Evolutionary conservation across 2,329 filamentous ascomycete genomes (phyloP).

Genomic region (Venturia asperata): DNA sequence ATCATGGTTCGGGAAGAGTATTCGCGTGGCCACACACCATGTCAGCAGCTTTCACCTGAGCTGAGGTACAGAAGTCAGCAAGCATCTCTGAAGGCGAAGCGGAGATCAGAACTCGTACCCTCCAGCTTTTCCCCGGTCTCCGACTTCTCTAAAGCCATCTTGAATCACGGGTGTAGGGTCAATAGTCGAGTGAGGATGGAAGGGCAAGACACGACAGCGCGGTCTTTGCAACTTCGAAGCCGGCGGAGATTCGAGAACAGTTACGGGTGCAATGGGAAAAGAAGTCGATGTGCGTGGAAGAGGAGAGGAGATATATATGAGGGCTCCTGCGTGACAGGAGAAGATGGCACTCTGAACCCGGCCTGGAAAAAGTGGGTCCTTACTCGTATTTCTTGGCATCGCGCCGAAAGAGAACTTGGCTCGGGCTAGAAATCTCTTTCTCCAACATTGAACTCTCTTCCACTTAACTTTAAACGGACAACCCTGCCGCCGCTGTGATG

Average conservation of each 20-base stretch:
- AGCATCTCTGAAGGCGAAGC: constrained; percentile 18
- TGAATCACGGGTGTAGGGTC: neutral
- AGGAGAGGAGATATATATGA: neutral
- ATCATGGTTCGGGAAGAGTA: constrained; percentile 19
- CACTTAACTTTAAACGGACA: neutral
- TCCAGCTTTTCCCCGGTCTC: constrained; percentile 47
- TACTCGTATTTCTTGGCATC: neutral
- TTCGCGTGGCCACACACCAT: constrained; percentile 61
- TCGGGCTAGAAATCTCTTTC: neutral
- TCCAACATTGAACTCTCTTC: neutral
- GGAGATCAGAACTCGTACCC: constrained; percentile 43
- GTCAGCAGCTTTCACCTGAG: constrained; percentile 94
- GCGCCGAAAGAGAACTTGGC: neutral
- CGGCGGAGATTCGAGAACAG: neutral
- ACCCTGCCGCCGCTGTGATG: neutral
- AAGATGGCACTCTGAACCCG: neutral
- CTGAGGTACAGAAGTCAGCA: constrained; percentile 45
- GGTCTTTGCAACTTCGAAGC: neutral
- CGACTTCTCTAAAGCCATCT: constrained; percentile 33
- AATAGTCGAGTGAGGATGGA: neutral
- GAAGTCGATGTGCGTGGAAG: neutral
- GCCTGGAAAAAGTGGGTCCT: neutral
- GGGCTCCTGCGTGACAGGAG: neutral
- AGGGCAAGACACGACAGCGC: neutral
- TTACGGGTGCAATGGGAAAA: neutral